These are phyloP conservation scores for Gyromitra esculenta DNA, from an alignment of 2,329 filamentous ascomycete species.

Conservation along the genomic window DNA sequence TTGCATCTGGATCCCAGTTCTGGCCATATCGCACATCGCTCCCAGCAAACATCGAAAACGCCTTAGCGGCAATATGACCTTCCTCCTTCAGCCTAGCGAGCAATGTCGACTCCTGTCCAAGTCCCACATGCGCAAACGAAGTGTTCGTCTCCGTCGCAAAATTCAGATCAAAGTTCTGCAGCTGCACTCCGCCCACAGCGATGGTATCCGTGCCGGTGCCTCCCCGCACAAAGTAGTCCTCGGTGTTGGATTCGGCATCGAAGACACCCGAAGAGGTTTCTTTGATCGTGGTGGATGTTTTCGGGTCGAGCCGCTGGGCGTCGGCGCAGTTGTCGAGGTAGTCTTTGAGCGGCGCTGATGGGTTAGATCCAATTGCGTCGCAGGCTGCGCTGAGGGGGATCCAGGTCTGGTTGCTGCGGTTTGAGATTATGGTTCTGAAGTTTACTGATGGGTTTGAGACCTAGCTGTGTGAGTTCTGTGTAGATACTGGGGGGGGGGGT, in stretches of 20 bases:
- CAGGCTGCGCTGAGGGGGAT: constrained; percentile 22
- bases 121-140: constrained; percentile 30
- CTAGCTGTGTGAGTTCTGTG: background rate
- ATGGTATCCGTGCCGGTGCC: constrained; percentile 32
- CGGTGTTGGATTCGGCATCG: background rate
- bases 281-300: constrained; percentile 8
- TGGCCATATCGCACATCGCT: constrained; percentile 30
- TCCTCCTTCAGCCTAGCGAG: constrained; percentile 22
- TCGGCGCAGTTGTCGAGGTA: constrained; percentile 32
- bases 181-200: background rate
- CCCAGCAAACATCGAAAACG: constrained; percentile 40
- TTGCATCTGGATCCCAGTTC: constrained; percentile 35
- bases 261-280: constrained; percentile 12
- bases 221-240: background rate
- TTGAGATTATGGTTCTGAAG: constrained; percentile 24
- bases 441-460: constrained; percentile 27
- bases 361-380: background rate
- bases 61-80: constrained; percentile 29
- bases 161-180: constrained; percentile 24
- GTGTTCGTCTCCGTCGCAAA: constrained; percentile 31
- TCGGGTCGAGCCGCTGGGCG: constrained; percentile 8
- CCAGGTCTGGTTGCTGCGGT: constrained; percentile 22
- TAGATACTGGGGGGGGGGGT: background rate
- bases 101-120: constrained; percentile 19
- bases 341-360: constrained; percentile 4